These are phyloP conservation scores for Euphrasia confusa DNA, from an alignment of 257 asterid species.

Conservation along the genomic window DNA sequence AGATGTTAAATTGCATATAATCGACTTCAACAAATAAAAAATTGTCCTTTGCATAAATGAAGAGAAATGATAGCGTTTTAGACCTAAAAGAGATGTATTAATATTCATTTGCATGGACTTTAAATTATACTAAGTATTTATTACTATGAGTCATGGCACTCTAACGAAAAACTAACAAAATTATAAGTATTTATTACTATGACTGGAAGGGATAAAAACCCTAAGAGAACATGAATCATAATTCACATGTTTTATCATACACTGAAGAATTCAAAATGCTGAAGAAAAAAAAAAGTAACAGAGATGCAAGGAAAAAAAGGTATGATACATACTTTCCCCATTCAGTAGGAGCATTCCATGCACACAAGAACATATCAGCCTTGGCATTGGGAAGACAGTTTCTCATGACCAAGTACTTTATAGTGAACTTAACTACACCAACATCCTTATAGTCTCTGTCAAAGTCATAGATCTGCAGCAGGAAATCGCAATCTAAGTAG, in stretches of 20 bases:
- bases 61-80: no score
- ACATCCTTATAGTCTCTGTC: constrained; percentile 96
- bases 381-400: constrained; percentile 91
- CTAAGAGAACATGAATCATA: no score
- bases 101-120: no score
- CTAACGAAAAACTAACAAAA: neutral
- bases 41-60: no score
- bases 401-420: constrained; percentile 83
- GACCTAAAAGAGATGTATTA: no score
- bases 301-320: constrained; percentile 23
- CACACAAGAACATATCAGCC: constrained; percentile 95
- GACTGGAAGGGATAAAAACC: no score
- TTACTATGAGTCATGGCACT: no score
- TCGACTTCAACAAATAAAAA: neutral
- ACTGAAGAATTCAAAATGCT: no score
- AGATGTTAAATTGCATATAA: no score
- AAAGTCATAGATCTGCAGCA: constrained; percentile 94
- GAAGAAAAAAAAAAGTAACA: neutral
- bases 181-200: no score
- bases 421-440: constrained; percentile 92
- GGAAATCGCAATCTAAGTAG: constrained; percentile 30
- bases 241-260: no score
- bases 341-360: constrained; percentile 98
- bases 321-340: constrained; percentile 90
- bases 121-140: no score